Percentiles rank a stretch among this genome's conserved stretches.
phyloP scores from a whole-genome alignment of 352 stramenopile genomes.

The Phytophthora sp. region DNA sequence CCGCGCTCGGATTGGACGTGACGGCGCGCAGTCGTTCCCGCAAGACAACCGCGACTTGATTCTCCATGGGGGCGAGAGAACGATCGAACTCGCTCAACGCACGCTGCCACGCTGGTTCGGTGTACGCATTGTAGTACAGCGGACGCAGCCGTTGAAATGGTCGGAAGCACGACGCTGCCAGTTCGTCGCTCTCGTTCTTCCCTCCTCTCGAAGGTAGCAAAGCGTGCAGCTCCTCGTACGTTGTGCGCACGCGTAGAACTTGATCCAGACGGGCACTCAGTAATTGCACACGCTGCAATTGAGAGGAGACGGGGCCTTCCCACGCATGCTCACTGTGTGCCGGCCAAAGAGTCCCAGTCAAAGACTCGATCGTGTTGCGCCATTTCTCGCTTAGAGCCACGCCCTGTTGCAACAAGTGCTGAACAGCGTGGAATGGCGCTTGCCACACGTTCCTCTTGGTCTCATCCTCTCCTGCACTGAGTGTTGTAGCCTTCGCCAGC shows the following conservation, averaged over 20 bases:
- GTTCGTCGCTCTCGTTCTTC: constrained; percentile 44
- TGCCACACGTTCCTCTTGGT: constrained; percentile 76
- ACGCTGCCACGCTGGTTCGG: constrained; percentile 76
- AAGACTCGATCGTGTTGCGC: constrained; percentile 64
- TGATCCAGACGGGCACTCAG: constrained; percentile 80
- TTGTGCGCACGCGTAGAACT: constrained; percentile 83
- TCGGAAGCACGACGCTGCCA: constrained; percentile 64
- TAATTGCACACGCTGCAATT: constrained; percentile 42
- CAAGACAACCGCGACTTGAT: constrained; percentile 81
- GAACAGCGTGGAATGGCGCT: constrained; percentile 61
- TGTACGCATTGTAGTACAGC: constrained; percentile 93
- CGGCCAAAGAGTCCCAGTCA: constrained; percentile 84
- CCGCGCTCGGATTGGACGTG: constrained; percentile 59
- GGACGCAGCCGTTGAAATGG: constrained; percentile 71
- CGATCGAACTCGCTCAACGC: constrained; percentile 83
- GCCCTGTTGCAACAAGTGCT: constrained; percentile 60
- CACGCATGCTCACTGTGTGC: constrained; percentile 86
- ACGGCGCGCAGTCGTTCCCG: constrained; percentile 75
- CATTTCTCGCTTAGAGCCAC: constrained; percentile 88
- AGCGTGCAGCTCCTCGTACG: constrained; percentile 86
- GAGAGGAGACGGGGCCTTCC: constrained; percentile 36
- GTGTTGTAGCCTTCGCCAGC: constrained; percentile 46
- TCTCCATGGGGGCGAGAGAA: constrained; percentile 82
- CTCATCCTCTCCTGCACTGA: constrained; percentile 26
- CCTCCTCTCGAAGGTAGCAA: constrained; percentile 51